A percentile compares a stretch with the other conserved stretches of the same genome.
Evolutionary conservation across 2,329 filamentous ascomycete species (phyloP).

Genomic region (Pseudopyricularia javanii): DNA sequence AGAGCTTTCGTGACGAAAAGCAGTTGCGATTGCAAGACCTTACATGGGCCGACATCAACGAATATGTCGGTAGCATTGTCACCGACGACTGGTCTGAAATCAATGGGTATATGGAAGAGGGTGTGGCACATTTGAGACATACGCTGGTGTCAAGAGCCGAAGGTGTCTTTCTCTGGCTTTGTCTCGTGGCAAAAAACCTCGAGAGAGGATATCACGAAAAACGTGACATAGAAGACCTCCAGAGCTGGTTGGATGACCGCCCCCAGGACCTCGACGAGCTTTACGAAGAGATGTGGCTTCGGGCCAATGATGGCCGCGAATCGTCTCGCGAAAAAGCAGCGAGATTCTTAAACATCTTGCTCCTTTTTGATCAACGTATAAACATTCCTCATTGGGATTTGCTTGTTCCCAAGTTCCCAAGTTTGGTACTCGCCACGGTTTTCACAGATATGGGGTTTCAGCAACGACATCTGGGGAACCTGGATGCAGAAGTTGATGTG

Average conservation of each 20-base stretch:
- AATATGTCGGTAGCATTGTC: neutral
- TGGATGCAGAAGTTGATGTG: neutral
- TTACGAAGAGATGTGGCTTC: neutral
- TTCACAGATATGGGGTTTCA: neutral
- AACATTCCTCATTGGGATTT: neutral
- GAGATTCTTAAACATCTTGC: neutral
- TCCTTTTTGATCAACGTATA: neutral
- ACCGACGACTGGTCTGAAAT: neutral
- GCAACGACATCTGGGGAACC: neutral
- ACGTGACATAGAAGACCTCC: neutral
- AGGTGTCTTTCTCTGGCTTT: neutral
- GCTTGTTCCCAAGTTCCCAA: no score
- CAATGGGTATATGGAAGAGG: neutral
- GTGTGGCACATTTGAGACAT: neutral
- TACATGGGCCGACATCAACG: neutral
- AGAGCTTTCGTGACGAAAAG: neutral
- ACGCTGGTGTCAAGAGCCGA: neutral
- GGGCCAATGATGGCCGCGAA: neutral
- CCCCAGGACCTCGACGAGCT: neutral
- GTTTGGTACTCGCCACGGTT: no score
- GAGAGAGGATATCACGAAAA: neutral
- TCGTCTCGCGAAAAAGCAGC: neutral
- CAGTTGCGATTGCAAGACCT: neutral
- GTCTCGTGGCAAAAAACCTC: neutral
- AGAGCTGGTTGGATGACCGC: neutral